Percentiles rank a stretch among this genome's conserved stretches.
Conservation (phyloP, 73 alveolate genomes). For the Paramecium primaurelia region DNA sequence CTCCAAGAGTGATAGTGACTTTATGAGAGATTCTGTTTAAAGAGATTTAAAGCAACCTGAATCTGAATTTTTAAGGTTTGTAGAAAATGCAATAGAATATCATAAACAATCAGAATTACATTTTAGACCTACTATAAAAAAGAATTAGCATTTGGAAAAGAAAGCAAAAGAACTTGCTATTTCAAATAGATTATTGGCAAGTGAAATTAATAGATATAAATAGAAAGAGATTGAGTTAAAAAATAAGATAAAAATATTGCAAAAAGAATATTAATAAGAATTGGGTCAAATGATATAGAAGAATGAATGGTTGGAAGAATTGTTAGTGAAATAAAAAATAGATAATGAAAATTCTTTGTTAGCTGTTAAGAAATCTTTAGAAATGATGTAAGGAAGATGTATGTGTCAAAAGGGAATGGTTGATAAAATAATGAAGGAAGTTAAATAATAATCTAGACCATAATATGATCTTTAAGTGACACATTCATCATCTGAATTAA, state of each 20-base stretch:
- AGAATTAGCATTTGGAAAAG: not conserved
- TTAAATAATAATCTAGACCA: not conserved
- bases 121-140: conserved; percentile 5
- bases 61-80: conserved; percentile 10
- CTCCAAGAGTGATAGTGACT: conserved; percentile 10
- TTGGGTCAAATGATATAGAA: not conserved
- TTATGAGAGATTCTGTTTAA: not conserved
- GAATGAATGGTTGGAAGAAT: conserved; percentile 13
- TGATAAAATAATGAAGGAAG: not conserved
- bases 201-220: not conserved
- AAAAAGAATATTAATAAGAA: not conserved
- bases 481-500: not conserved
- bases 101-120: conserved; percentile 4
- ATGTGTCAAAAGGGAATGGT: not conserved
- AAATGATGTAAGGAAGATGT: not conserved
- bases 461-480: not conserved
- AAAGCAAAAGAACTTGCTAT: not conserved
- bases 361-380: conserved; percentile 19
- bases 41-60: not conserved
- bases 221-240: not conserved
- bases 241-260: not conserved
- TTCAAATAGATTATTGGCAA: conserved; percentile 20
- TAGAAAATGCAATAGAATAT: conserved; percentile 16
- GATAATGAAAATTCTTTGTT: conserved; percentile 21
- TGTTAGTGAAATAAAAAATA: not conserved